Evolutionary conservation across 208 protist genomes (phyloP).

Genomic region (Leptomonas pyrrhocoris): DNA sequence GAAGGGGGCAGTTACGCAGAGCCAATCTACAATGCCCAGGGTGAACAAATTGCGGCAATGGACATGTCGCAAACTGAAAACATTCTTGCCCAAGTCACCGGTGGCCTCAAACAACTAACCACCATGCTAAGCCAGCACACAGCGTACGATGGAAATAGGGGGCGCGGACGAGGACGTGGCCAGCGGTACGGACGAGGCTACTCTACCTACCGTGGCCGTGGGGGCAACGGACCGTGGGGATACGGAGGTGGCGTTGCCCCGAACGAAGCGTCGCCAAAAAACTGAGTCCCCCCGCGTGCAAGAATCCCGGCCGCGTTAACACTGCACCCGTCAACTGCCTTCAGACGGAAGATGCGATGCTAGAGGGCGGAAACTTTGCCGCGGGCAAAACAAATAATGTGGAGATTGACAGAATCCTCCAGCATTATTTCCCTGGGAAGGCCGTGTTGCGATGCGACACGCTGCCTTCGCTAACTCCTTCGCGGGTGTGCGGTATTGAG

Average conservation of each 20-base stretch:
- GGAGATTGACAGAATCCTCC: constrained; percentile 1
- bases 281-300: not conserved
- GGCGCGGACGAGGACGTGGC: not conserved
- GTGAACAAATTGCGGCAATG: too few species aligned
- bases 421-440: not conserved
- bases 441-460: not conserved
- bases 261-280: not conserved
- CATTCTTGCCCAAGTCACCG: not conserved
- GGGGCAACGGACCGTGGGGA: not conserved
- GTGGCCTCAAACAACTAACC: not conserved
- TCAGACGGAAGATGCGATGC: too few species aligned
- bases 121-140: too few species aligned
- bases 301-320: not conserved
- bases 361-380: too few species aligned
- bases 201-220: not conserved
- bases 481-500: not conserved
- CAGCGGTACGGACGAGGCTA: not conserved
- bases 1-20: constrained; percentile 1
- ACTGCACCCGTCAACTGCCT: too few species aligned
- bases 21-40: constrained; percentile 9
- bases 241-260: not conserved
- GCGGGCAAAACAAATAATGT: too few species aligned
- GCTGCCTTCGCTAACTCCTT: not conserved
- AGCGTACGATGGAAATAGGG: too few species aligned
- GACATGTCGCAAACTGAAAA: too few species aligned